Evolutionary conservation across 345 rosid species (phyloP), one percentile per base, ranked within the genome.

Genomic region (Hibiscus mutabilis): DNA sequence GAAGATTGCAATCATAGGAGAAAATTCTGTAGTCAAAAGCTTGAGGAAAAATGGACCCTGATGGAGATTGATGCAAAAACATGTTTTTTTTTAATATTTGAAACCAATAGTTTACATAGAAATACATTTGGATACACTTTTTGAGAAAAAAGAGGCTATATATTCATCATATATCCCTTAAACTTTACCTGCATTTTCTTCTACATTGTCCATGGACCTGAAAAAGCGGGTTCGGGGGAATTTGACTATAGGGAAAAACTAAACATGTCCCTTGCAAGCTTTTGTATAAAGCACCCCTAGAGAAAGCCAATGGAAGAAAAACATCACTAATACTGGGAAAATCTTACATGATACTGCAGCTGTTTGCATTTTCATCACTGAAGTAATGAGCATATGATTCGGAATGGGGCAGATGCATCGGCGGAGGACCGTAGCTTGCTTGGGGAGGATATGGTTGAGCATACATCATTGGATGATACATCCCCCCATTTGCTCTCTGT

Each of bases 331-430:
- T 60, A 18, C 72, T 29, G 6, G 6, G 61, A 33, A 35, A 44
- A 60, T 65, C 74, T 87, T 85, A 95, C 99, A 90, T 96, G 73
- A 96, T 76, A 79, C 84, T 91, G 82, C 99, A 92, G 78, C 98
- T 84, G 55, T 84, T 75, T 0, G 98, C 68, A 60, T 96, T 96
- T 86, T 96, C 98, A 81, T 96, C 99, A 37, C 90, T 96, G 73
- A 96, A 88, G 86, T 77, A 79, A 73, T 91, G 82, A 16, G 91
- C 81, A 77, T 86, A 91, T 6, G 86, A 79, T 63, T 89, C 98
- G 7, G 79, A 63, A 8, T 79, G 78, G 0, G 85, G 81, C 0
- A 83, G 82, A 3, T 82, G 88, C 87, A 84, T 81, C 0, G 85
- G 81, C 0, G 94, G 89, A 3, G 84, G 87, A 33, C 89, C 90